Conservation (phyloP, 2,329 filamentous ascomycete genomes). For the Botrytis cinerea region DNA sequence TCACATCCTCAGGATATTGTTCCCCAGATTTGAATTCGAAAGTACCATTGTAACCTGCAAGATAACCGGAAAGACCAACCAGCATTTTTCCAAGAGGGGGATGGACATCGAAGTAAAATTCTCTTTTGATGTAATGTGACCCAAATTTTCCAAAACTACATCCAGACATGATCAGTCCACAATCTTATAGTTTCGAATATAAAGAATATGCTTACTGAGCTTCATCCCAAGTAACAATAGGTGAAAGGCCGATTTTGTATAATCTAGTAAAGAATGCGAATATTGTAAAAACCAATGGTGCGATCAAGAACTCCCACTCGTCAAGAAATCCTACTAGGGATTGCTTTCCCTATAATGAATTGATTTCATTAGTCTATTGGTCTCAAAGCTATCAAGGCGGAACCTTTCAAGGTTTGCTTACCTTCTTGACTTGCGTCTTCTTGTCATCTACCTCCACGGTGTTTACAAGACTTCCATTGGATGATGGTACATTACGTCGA, state of each 20-base stretch:
- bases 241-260: constrained; percentile 70
- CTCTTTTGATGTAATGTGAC: constrained; percentile 97
- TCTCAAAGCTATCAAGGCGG: not conserved
- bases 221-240: constrained; percentile 76
- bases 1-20: constrained; percentile 86
- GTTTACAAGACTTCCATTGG: constrained; percentile 43
- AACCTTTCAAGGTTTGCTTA: constrained; percentile 38
- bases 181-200: constrained; percentile 39
- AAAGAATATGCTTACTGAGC: constrained; percentile 59
- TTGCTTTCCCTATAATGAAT: constrained; percentile 47
- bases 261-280: constrained; percentile 67
- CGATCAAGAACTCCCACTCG: constrained; percentile 63
- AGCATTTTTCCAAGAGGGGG: constrained; percentile 98
- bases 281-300: constrained; percentile 61
- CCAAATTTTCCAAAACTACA: constrained; percentile 92
- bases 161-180: constrained; percentile 27
- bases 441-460: constrained; percentile 55
- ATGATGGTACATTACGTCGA: constrained; percentile 54
- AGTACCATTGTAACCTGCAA: constrained; percentile 97
- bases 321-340: constrained; percentile 63
- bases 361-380: constrained; percentile 33
- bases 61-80: constrained; percentile 90
- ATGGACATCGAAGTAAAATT: constrained; percentile 98
- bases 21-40: constrained; percentile 99
- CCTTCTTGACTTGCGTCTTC: constrained; percentile 61